A percentile compares a stretch with the other conserved stretches of the same genome.
Evolutionary conservation across 2,329 filamentous ascomycete genomes (phyloP).

Genomic region (Davidsoniella virescens): DNA sequence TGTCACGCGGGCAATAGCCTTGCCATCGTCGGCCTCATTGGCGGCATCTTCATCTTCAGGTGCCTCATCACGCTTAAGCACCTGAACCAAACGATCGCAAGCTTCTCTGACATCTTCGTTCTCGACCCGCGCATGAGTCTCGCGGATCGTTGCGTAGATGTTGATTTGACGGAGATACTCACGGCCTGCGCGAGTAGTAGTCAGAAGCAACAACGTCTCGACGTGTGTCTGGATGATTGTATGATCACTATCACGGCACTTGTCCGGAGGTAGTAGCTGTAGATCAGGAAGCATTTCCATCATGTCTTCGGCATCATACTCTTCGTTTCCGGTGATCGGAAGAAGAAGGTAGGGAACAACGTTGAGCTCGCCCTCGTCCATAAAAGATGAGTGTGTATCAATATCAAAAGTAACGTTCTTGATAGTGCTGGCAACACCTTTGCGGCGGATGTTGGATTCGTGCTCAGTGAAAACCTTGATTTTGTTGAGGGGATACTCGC

Average conservation of each 20-base stretch:
- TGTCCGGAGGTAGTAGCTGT: constrained; percentile 78
- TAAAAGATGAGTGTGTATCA: constrained; percentile 50
- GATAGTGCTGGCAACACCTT: constrained; percentile 90
- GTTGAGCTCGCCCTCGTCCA: constrained; percentile 58
- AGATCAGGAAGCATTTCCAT: constrained; percentile 78
- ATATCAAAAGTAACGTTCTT: constrained; percentile 87
- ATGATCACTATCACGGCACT: constrained; percentile 62
- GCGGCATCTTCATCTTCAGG: constrained; percentile 28
- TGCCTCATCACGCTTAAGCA: constrained; percentile 67
- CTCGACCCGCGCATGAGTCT: constrained; percentile 63
- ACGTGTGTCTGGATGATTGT: constrained; percentile 73
- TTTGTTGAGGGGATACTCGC: constrained; percentile 77
- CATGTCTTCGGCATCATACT: constrained; percentile 75
- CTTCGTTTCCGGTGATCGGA: constrained; percentile 74
- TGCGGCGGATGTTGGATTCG: constrained; percentile 62
- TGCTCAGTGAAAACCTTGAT: constrained; percentile 91
- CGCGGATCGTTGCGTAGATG: constrained; percentile 78
- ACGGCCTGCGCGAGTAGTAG: constrained; percentile 58
- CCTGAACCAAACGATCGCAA: constrained; percentile 79
- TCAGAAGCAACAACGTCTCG: constrained; percentile 72
- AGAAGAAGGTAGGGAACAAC: constrained; percentile 78
- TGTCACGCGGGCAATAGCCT: constrained; percentile 25
- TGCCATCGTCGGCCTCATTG: constrained; percentile 16
- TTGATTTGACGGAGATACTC: constrained; percentile 59
- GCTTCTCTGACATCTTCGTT: constrained; percentile 69